A percentile compares a stretch with the other conserved stretches of the same genome.
Conservation (phyloP, 2,329 filamentous ascomycete species). For the Apiospora saccharicola region DNA sequence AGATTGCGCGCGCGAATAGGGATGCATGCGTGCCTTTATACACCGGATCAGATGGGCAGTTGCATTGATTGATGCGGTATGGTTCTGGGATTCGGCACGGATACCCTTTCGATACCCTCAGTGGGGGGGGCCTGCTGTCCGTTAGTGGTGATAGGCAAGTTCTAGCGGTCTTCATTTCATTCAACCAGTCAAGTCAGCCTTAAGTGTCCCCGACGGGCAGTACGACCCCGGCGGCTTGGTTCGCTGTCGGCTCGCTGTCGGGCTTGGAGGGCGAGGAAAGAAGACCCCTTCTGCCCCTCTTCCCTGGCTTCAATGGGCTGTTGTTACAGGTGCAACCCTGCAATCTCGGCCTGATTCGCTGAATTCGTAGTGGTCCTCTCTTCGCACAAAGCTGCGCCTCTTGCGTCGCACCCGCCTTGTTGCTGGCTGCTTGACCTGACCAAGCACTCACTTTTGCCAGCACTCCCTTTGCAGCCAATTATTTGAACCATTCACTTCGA, state of each 20-base stretch:
- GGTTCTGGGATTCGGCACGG: not conserved
- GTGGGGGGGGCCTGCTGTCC: not conserved
- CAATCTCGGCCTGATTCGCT: conserved; percentile 18
- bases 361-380: not conserved
- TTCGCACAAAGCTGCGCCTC: conserved; percentile 16
- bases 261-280: not conserved
- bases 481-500: not conserved
- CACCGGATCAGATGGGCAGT: not conserved
- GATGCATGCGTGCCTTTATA: not conserved
- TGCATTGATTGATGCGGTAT: not conserved
- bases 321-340: conserved; percentile 10
- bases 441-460: not conserved
- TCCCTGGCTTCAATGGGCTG: not conserved
- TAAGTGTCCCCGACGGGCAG: not conserved
- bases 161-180: not conserved
- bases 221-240: not conserved
- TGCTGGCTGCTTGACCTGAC: not conserved
- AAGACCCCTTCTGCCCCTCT: not conserved
- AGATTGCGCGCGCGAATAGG: not conserved
- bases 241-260: conserved; percentile 2
- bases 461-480: too few relatives aligned
- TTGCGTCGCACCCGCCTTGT: not conserved
- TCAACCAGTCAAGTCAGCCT: not conserved
- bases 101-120: not conserved
- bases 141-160: not conserved